Conservation (phyloP, 805 yeast species). For the Candida arabinofermentans region DNA sequence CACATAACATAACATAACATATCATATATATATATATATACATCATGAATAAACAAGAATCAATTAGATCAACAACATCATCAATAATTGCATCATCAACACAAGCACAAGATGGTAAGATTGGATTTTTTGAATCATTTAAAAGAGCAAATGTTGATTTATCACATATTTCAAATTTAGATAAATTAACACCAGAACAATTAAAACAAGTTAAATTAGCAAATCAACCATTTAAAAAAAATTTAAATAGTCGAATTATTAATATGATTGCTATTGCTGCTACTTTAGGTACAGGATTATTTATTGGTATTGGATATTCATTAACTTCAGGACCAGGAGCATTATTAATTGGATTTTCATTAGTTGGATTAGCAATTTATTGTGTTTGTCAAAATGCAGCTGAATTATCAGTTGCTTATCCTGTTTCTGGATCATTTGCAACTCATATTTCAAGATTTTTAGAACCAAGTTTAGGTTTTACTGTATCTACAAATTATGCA, state of each 20-base stretch:
- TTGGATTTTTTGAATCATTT: conserved; percentile 5
- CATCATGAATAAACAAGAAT: too few species aligned
- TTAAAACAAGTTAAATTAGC: conserved; percentile 7
- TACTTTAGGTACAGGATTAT: conserved; percentile 70
- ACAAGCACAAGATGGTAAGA: not conserved
- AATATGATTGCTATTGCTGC: conserved; percentile 77
- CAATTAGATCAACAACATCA: not conserved
- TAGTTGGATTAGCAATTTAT: conserved; percentile 26
- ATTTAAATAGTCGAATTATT: conserved; percentile 53
- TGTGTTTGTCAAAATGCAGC: conserved; percentile 39
- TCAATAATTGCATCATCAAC: not conserved
- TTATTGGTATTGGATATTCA: conserved; percentile 60
- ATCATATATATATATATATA: too few species aligned
- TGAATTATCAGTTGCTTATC: conserved; percentile 50
- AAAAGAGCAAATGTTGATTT: conserved; percentile 3
- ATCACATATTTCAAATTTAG: not conserved
- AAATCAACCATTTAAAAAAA: conserved; percentile 22
- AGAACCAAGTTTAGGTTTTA: conserved; percentile 54
- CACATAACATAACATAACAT: too few species aligned
- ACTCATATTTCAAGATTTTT: conserved; percentile 42
- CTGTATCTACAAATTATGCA: conserved; percentile 50
- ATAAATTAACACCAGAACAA: conserved; percentile 5
- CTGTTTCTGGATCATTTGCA: conserved; percentile 51
- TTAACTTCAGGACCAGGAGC: conserved; percentile 33
- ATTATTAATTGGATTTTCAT: conserved; percentile 13